A percentile compares a stretch with the other conserved stretches of the same genome.
Conservation (phyloP, 2,329 filamentous ascomycete genomes). For the Alternaria rosae region DNA sequence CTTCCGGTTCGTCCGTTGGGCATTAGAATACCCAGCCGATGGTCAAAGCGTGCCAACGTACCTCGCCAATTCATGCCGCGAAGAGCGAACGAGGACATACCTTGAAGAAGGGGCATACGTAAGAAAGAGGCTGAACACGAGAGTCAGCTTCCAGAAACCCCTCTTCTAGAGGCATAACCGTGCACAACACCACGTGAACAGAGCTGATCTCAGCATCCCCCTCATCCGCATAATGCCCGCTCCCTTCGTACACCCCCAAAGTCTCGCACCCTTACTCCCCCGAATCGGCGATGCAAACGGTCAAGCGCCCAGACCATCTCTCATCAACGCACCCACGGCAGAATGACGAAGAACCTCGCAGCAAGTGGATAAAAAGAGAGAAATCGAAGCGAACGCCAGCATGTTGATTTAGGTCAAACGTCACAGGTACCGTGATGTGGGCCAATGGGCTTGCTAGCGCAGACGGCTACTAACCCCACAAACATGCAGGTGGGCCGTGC, state of each 20-base stretch:
- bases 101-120: not conserved
- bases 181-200: not conserved
- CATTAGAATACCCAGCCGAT: not conserved
- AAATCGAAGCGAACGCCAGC: not conserved
- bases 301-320: not conserved
- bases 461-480: slow-evolving; percentile 6
- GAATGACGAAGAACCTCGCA: not conserved
- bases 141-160: not conserved
- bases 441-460: slow-evolving; percentile 7
- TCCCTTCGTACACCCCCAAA: not conserved
- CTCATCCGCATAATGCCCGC: not conserved
- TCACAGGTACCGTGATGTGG: slow-evolving; percentile 9
- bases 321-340: not conserved
- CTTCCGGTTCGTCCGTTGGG: not conserved
- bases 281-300: not conserved
- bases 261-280: not conserved
- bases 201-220: not conserved
- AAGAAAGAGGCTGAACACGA: not conserved
- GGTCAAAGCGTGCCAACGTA: not conserved
- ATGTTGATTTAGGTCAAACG: slow-evolving; percentile 2
- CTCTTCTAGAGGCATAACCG: not conserved
- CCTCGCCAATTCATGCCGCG: not conserved
- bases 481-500: not conserved
- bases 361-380: not conserved
- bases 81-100: not conserved